These are phyloP conservation scores for Globisporangium sylvaticum DNA, from an alignment of 352 stramenopile species.

Conservation along the genomic window DNA sequence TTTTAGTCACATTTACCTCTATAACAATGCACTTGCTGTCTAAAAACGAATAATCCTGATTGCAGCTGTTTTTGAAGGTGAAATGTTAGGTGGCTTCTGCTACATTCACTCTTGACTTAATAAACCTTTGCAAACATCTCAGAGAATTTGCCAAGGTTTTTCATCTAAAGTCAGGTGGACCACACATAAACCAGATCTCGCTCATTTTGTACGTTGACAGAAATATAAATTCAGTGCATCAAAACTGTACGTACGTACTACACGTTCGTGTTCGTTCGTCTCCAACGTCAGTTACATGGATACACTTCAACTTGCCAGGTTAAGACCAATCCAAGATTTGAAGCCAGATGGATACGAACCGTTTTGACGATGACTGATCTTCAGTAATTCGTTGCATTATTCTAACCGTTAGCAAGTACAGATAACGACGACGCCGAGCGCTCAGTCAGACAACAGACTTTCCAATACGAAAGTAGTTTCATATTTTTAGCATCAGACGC, in stretches of 20 bases:
- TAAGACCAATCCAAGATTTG: too few species aligned
- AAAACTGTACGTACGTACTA: neutral
- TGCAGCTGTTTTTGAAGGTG: too few species aligned
- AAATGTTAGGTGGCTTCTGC: too few species aligned
- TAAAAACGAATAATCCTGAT: too few species aligned
- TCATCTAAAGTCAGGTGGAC: neutral
- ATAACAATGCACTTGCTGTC: too few species aligned
- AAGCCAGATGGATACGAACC: neutral
- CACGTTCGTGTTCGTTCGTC: neutral
- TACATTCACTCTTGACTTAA: neutral
- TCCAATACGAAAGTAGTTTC: too few species aligned
- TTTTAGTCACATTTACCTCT: too few species aligned
- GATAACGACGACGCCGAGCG: too few species aligned
- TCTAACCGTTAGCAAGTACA: too few species aligned
- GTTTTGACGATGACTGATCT: neutral
- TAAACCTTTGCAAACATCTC: neutral
- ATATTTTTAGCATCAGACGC: too few species aligned
- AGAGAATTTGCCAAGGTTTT: neutral
- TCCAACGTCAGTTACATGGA: neutral
- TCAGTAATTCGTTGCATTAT: neutral
- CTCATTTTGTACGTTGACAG: neutral
- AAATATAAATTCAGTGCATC: neutral
- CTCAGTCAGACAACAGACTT: too few species aligned
- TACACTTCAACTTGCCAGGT: neutral
- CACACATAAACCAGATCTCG: slow-evolving; percentile 6